Evolutionary conservation across 805 yeast species (phyloP), one percentile per base, ranked within the genome.

Genomic region (Wickerhamomyces sydowiorum): DNA sequence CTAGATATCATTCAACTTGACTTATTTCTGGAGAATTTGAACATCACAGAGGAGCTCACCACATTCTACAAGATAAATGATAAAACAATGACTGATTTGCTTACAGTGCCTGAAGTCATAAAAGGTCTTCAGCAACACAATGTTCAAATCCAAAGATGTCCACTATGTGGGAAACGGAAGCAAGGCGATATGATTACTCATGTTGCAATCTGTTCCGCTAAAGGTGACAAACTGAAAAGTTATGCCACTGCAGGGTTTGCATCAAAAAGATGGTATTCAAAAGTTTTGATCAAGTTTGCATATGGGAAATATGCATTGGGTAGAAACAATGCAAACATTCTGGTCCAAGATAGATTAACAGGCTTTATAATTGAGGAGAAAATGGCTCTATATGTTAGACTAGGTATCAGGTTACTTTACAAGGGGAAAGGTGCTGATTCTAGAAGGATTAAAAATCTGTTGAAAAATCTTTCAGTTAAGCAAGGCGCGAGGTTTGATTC

Each of bases 291-390:
- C 38, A 90, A 88, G 56, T 66, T 93, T 37, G 86, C 93, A 0
- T 89, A 87, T 57, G 99, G 99, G 0, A 84, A 84, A 53, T 84
- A 89, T 58, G 79, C 80, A 38, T 64, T 91, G 29, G 97, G 97
- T 2, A 80, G 82, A 20, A 87, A 91, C 57, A 88, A 95, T 37
- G 99, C 97, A 9, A 91, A 91, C 56, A 91, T 93, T 24, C 67
- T 93, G 38, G 97, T 91, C 2, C 98, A 93, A 60, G 97, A 93
- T 59, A 71, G 99, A 46, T 69, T 75, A 15, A 82, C 96, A 0
- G 99, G 99, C 0, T 74, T 86, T 36, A 78, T 91, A n/a, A 62
- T 85, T 56, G 98, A 91, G 59, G 99, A 91, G 54, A 88, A 88
- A 54, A 91, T 93, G 86, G 82, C 90, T 44, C 78, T 86, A 1